Conservation (phyloP, 2,329 filamentous ascomycete species). For the Fusarium solani-melongenae region DNA sequence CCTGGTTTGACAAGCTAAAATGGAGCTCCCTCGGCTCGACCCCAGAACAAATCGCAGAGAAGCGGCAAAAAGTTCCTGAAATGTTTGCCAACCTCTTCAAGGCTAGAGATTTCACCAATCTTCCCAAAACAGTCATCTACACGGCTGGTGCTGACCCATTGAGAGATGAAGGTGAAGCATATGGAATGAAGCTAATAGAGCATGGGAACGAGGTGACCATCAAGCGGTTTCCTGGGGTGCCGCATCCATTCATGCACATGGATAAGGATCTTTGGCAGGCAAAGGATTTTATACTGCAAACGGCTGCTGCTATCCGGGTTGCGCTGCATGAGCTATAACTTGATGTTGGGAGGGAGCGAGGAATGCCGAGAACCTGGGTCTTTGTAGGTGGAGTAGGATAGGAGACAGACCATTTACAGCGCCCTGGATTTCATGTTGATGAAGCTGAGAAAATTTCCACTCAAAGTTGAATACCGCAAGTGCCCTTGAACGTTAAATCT, state of each 20-base stretch:
- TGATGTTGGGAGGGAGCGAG: not conserved
- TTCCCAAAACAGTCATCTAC: conserved; percentile 54
- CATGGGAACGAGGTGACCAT: conserved; percentile 58
- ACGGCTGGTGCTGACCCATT: conserved; percentile 58
- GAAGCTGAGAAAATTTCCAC: not conserved
- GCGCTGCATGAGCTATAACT: conserved; percentile 24
- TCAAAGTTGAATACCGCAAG: not conserved
- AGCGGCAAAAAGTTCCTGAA: conserved; percentile 1
- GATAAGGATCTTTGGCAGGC: conserved; percentile 52
- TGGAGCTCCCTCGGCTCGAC: conserved; percentile 37
- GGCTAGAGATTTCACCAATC: conserved; percentile 48
- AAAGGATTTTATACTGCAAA: conserved; percentile 48
- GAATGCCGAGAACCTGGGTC: not conserved
- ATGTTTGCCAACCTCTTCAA: conserved; percentile 49
- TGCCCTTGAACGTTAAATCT: not conserved
- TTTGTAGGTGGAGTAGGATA: not conserved
- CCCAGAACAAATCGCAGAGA: not conserved
- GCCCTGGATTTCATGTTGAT: not conserved
- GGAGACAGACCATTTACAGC: not conserved
- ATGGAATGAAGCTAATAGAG: conserved; percentile 54
- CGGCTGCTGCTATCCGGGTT: conserved; percentile 46
- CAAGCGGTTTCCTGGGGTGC: conserved; percentile 59
- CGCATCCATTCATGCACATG: conserved; percentile 64
- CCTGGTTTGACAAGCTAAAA: conserved; percentile 54
- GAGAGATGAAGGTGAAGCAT: conserved; percentile 61